These are phyloP conservation scores for Venturia asperata DNA, from an alignment of 2,329 filamentous ascomycete genomes.

Conservation along the genomic window DNA sequence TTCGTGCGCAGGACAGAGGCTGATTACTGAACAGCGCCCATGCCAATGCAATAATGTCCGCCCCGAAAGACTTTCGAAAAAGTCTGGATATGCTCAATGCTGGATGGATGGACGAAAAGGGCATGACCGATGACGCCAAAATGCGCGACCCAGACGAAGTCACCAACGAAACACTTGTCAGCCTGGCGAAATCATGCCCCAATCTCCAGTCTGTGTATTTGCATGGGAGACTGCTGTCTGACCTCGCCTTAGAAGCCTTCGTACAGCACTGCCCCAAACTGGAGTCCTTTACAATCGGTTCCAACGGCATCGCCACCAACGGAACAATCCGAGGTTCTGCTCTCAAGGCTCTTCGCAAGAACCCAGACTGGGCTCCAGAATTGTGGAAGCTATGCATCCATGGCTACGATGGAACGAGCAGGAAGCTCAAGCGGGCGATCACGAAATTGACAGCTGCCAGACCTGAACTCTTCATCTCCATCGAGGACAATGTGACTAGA, in stretches of 20 bases:
- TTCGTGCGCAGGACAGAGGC: not conserved
- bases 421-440: conserved; percentile 1
- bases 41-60: not conserved
- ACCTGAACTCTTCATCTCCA: not conserved
- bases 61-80: not conserved
- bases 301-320: not conserved
- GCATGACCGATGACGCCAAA: not conserved
- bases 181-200: not conserved
- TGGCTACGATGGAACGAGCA: not conserved
- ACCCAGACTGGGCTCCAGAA: not conserved
- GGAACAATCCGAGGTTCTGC: too few species aligned
- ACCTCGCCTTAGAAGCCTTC: not conserved
- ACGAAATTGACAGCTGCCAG: not conserved
- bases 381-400: not conserved
- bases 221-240: not conserved
- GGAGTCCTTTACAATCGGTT: not conserved
- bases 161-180: not conserved
- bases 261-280: conserved; percentile 4
- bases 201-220: not conserved
- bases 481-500: not conserved
- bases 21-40: not conserved
- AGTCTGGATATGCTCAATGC: not conserved
- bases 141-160: not conserved
- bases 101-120: not conserved
- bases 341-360: not conserved